These are phyloP conservation scores for Styphnolobium japonicum DNA, from an alignment of 306 rosid genomes.

Conservation along the genomic window DNA sequence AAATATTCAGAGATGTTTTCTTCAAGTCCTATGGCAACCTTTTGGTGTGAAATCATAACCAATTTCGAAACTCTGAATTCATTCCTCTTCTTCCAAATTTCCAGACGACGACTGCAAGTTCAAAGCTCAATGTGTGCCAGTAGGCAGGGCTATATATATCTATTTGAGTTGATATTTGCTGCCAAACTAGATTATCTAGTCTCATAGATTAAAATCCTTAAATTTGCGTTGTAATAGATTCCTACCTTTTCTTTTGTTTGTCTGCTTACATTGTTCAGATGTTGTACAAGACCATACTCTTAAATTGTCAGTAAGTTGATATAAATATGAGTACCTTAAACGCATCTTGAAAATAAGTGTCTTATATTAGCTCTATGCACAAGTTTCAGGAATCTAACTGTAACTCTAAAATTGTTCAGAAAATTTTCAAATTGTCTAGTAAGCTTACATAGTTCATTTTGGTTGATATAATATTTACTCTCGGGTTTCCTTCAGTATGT, in stretches of 20 bases:
- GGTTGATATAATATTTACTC: neutral
- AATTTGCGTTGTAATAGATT: neutral
- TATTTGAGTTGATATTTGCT: neutral
- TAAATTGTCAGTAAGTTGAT: neutral
- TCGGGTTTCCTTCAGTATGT: neutral
- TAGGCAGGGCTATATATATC: neutral
- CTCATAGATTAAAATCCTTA: neutral
- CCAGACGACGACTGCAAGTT: neutral
- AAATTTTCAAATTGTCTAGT: neutral
- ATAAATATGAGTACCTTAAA: neutral
- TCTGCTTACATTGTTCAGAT: neutral
- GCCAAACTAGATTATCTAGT: neutral
- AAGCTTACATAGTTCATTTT: neutral
- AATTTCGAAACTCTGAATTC: neutral
- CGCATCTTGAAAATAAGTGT: neutral
- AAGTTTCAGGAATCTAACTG: slow-evolving; percentile 5
- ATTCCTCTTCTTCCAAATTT: neutral
- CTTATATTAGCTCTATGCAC: neutral
- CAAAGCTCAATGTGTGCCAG: neutral
- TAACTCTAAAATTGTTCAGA: neutral
- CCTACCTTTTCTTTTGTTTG: neutral
- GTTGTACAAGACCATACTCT: neutral
- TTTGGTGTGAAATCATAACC: neutral
- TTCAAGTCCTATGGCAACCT: neutral
- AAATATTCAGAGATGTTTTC: neutral